Percentiles rank a stretch among this genome's conserved stretches.
phyloP scores from a whole-genome alignment of 2,329 filamentous ascomycete species.

The Cryoendolithus antarcticus region DNA sequence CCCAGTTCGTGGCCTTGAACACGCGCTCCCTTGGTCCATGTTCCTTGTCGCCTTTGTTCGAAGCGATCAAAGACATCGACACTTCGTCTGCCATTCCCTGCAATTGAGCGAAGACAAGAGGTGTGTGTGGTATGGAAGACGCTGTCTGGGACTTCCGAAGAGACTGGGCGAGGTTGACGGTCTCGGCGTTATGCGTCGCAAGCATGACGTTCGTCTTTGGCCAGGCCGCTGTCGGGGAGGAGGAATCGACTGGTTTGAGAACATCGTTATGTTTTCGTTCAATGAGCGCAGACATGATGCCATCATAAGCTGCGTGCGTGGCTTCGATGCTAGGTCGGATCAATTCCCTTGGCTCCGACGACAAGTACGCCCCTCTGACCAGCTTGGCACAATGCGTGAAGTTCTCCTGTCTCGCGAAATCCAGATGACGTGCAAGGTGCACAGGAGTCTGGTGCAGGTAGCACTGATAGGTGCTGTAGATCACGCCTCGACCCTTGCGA shows the following conservation, averaged over 20 bases:
- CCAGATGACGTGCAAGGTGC: slow-evolving; percentile 35
- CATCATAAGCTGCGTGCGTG: slow-evolving; percentile 55
- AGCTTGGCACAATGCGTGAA: slow-evolving; percentile 46
- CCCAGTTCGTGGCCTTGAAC: slow-evolving; percentile 47
- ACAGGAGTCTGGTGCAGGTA: slow-evolving; percentile 39
- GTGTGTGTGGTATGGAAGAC: slow-evolving; percentile 30
- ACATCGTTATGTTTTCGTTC: slow-evolving; percentile 47
- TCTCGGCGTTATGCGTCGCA: slow-evolving; percentile 70
- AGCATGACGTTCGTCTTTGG: slow-evolving; percentile 50
- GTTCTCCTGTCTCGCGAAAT: slow-evolving; percentile 30
- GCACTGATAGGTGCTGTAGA: slow-evolving; percentile 56
- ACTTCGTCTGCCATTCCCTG: slow-evolving; percentile 96
- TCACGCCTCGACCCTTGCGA: slow-evolving; percentile 46
- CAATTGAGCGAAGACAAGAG: slow-evolving; percentile 60
- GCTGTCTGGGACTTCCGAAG: slow-evolving; percentile 36
- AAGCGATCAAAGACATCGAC: slow-evolving; percentile 44
- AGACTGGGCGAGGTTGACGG: slow-evolving; percentile 44
- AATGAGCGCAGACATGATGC: slow-evolving; percentile 55
- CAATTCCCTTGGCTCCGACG: slow-evolving; percentile 35
- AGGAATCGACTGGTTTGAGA: slow-evolving; percentile 30
- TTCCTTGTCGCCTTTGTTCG: slow-evolving; percentile 20
- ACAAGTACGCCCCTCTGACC: slow-evolving; percentile 45
- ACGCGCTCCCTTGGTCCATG: slow-evolving; percentile 31
- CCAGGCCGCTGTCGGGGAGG: slow-evolving; percentile 22
- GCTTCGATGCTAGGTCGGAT: slow-evolving; percentile 42